Evolutionary conservation across 1,284 basidiomycete species (phyloP), one percentile per base, ranked within the genome.

Genomic region (Porogramme epimiltina): DNA sequence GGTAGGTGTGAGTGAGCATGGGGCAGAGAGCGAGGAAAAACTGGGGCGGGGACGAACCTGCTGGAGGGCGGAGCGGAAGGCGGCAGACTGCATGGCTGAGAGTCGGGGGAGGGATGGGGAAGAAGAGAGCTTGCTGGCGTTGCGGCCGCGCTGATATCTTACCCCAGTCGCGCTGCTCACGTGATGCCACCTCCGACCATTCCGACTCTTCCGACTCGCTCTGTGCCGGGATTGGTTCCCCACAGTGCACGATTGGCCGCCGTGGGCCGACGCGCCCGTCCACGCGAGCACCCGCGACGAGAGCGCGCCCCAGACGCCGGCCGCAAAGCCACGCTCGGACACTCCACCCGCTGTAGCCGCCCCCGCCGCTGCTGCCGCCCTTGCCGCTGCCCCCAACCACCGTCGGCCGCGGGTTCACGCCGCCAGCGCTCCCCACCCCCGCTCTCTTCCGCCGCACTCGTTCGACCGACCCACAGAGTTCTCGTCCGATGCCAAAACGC

Each of bases 401-500:
- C n/a, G n/a, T n/a, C 55, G 42, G 47, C 54, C 9, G 15, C 28
- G 28, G 9, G 28, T 8, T 31, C 15, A 15, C 9, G 9, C 28
- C 15, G 28, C 25, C 9, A 16, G 18, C 26, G 47, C 51, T 38
- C 13, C 34, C 31, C 28, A 16, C 36, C 5, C 28, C 15, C 9
- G n/a, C n/a, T n/a, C n/a, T n/a, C n/a, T 15, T 31, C 38, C 46
- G 19, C 19, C 33, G 34, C 37, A 23, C 20, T 41, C 16, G 39
- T 39, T n/a, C n/a, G n/a, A n/a, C n/a, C n/a, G n/a, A n/a, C n/a
- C n/a, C n/a, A n/a, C n/a, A n/a, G n/a, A n/a, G n/a, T 37, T 47
- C 49, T 31, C 45, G 18, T 24, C 31, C 50, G 54, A 80, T 81
- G 78, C 70, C 71, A 34, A 82, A 82, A 64, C 70, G 80, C 48